Evolutionary conservation across 331 rosid species (phyloP).

Genomic region (Quercus lobata): DNA sequence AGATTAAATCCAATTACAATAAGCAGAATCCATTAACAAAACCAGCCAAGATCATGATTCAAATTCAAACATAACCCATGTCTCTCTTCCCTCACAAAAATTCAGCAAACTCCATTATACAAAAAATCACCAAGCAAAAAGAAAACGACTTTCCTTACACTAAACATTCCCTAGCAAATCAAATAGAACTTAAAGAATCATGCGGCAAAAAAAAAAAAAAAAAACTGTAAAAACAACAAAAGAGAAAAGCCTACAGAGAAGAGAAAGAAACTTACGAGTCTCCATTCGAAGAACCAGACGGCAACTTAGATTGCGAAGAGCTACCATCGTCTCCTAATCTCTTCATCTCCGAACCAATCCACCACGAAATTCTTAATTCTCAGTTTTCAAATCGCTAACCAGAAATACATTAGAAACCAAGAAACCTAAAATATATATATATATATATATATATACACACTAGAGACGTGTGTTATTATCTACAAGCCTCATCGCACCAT

Average conservation of each 20-base stretch:
- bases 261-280: slow-evolving; percentile 53
- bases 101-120: background rate
- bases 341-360: slow-evolving; percentile 47
- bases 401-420: too few relatives aligned
- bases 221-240: too few relatives aligned
- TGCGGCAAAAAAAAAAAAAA: background rate
- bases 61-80: background rate
- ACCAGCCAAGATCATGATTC: background rate
- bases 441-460: too few relatives aligned
- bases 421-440: too few relatives aligned
- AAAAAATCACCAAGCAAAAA: background rate
- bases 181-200: slow-evolving; percentile 12
- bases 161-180: background rate
- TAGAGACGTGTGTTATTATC: too few relatives aligned
- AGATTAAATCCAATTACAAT: background rate
- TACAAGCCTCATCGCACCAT: too few relatives aligned
- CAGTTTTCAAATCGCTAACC: too few relatives aligned
- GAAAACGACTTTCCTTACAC: background rate
- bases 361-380: background rate
- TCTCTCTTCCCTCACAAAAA: background rate
- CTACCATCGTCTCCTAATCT: slow-evolving; percentile 60
- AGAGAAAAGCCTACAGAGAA: background rate
- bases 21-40: background rate
- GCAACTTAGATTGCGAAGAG: slow-evolving; percentile 54
- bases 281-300: slow-evolving; percentile 50